Base-by-base conservation (phyloP, 1,139 yeast genomes). In the Yamadazyma songkhlaensis region DNA sequence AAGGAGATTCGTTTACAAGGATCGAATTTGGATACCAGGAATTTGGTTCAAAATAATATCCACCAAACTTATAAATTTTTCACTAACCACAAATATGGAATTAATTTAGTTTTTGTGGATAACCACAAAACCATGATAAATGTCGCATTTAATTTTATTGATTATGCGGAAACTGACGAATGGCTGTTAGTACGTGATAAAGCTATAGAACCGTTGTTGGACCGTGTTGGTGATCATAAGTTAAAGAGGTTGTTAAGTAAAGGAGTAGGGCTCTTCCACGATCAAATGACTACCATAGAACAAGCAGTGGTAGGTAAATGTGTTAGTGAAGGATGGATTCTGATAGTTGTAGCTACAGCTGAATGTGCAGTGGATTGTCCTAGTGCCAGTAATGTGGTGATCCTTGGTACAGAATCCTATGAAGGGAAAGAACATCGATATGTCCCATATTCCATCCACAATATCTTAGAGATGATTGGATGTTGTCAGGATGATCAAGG, bases 361-460 rank as follows among this genome's bases (percentile, higher is more conserved):
- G 88, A 81, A 1, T 69, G 79, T 3, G 68, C 80, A 23, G 49
- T 59, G 32, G 67, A 62, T 45, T 62, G 74, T 11, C 89, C 90
- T 0, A 30, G 55, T 1, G 78, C 86, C 0, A 63, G 67, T 32
- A 58, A 69, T 36, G 84, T 85, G 3, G 58, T 84, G 15, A 67
- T 90, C 8, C 57, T 83, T 47, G 89, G 95, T 5, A 88, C 97
- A 0, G 83, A 79, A 45, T 70, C 63, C 23, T 84, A 70, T 51
- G 95, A 88, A 38, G 92, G 86, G 1, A 74, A 70, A 35, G 96
- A 85, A 46, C 85, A 81, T 49, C 64, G 90, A 22, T 77, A 74
- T 46, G 61, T 81, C 35, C 88, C 84, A 53, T 89, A 88, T 53
- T 66, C 87, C 0, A 67, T 87, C 25, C 74, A 72, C 47, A 82